These are phyloP conservation scores for Penicillium argentinense DNA, from an alignment of 495 filamentous ascomycete species.

Conservation along the genomic window DNA sequence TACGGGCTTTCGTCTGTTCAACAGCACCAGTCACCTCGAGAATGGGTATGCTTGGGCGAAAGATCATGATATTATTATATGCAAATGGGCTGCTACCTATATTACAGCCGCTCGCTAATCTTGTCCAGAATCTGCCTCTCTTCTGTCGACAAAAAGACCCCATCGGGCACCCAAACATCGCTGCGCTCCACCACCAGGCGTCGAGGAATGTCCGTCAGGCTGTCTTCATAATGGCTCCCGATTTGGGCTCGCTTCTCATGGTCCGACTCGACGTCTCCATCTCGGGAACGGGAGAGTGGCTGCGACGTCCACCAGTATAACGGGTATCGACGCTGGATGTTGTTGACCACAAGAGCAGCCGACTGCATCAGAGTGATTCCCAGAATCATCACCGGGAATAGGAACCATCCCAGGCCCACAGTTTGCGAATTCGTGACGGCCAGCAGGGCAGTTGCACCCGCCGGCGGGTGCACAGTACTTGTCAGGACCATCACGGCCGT, in stretches of 20 bases:
- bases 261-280: slow-evolving; percentile 28
- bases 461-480: slow-evolving; percentile 81
- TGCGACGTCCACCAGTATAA: slow-evolving; percentile 66
- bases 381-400: slow-evolving; percentile 67
- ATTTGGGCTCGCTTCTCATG: slow-evolving; percentile 15
- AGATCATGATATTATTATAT: neutral
- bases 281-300: slow-evolving; percentile 19
- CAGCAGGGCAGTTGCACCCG: slow-evolving; percentile 81
- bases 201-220: slow-evolving; percentile 23
- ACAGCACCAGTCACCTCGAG: neutral
- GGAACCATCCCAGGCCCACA: slow-evolving; percentile 65
- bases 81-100: neutral
- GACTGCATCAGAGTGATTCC: slow-evolving; percentile 64
- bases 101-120: slow-evolving; percentile 35
- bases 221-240: slow-evolving; percentile 28
- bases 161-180: slow-evolving; percentile 33
- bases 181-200: slow-evolving; percentile 34
- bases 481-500: slow-evolving; percentile 74
- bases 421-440: slow-evolving; percentile 62
- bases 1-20: neutral
- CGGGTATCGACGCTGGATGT: slow-evolving; percentile 74
- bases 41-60: neutral
- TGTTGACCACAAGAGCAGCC: slow-evolving; percentile 70
- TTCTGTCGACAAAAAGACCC: slow-evolving; percentile 31
- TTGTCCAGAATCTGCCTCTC: slow-evolving; percentile 32